phyloP scores from a whole-genome alignment of 768 basidiomycete species.

The Paxillus rubicundulus region DNA sequence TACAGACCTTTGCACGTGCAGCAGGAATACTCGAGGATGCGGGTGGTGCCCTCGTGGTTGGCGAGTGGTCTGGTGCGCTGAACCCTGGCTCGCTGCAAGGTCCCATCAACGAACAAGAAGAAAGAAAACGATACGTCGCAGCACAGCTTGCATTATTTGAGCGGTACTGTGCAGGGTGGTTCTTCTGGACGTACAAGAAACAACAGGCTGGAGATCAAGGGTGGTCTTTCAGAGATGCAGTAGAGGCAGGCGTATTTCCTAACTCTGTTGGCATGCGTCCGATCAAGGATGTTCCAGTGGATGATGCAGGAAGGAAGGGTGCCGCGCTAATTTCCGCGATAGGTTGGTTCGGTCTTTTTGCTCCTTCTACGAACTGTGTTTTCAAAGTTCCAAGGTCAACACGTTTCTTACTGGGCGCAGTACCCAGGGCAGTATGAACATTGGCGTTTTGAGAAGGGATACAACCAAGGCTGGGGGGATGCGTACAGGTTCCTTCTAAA shows the following conservation, averaged over 20 bases:
- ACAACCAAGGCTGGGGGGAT: constrained; percentile 69
- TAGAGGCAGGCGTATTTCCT: constrained; percentile 61
- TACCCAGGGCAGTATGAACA: constrained; percentile 62
- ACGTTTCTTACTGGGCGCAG: constrained; percentile 43
- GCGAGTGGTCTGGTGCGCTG: constrained; percentile 78
- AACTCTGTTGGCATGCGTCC: constrained; percentile 42
- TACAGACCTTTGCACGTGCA: constrained; percentile 40
- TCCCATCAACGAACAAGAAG: constrained; percentile 39
- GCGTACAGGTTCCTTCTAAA: constrained; percentile 53
- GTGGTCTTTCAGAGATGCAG: constrained; percentile 71
- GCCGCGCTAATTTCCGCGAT: constrained; percentile 30
- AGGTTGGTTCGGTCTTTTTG: constrained; percentile 21
- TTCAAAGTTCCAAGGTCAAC: constrained; percentile 31
- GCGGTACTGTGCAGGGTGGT: constrained; percentile 64
- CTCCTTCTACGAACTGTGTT: constrained; percentile 16
- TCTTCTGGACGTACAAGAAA: constrained; percentile 86
- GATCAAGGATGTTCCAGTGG: constrained; percentile 16
- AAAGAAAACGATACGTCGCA: constrained; percentile 48
- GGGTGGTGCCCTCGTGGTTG: constrained; percentile 61
- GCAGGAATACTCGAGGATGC: constrained; percentile 32
- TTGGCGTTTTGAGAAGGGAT: constrained; percentile 66
- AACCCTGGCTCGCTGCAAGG: constrained; percentile 61
- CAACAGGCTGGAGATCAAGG: constrained; percentile 61
- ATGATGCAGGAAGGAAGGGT: constrained; percentile 29
- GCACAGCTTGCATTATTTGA: constrained; percentile 71